phyloP scores from a whole-genome alignment of 2,329 filamentous ascomycete genomes.

The Venturia pyrina region DNA sequence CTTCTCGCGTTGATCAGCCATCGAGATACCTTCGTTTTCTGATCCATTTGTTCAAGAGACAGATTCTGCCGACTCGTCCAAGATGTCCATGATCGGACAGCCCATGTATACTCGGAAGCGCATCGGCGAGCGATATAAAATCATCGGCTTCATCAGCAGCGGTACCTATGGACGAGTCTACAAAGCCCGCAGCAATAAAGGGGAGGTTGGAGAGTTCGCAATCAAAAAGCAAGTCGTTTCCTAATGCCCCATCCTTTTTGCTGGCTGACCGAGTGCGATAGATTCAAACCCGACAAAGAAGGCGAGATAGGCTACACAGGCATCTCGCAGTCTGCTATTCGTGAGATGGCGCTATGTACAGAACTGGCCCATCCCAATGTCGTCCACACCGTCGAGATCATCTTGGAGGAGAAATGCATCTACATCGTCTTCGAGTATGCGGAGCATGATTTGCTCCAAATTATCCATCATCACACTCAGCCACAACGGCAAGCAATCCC shows the following conservation, averaged over 20 bases:
- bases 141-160: conserved; percentile 95
- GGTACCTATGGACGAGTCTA: conserved; percentile 97
- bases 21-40: background rate
- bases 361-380: conserved; percentile 85
- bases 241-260: background rate
- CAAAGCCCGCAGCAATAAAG: conserved; percentile 74
- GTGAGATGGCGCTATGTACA: conserved; percentile 94
- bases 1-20: background rate
- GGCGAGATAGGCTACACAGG: conserved; percentile 95
- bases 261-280: conserved; percentile 19
- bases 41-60: background rate
- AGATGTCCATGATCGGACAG: conserved; percentile 2
- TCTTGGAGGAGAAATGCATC: conserved; percentile 96
- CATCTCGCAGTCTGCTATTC: conserved; percentile 92
- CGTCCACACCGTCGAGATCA: conserved; percentile 86
- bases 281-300: conserved; percentile 95
- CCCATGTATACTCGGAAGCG: conserved; percentile 1
- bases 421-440: conserved; percentile 99
- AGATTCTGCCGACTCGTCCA: background rate
- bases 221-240: conserved; percentile 72
- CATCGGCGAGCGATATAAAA: conserved; percentile 76
- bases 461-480: conserved; percentile 95
- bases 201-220: conserved; percentile 73
- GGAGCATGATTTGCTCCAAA: conserved; percentile 92
- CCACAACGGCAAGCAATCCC: conserved; percentile 82